phyloP scores from a whole-genome alignment of 2,329 filamentous ascomycete genomes.

The Phialocephala sp. region DNA sequence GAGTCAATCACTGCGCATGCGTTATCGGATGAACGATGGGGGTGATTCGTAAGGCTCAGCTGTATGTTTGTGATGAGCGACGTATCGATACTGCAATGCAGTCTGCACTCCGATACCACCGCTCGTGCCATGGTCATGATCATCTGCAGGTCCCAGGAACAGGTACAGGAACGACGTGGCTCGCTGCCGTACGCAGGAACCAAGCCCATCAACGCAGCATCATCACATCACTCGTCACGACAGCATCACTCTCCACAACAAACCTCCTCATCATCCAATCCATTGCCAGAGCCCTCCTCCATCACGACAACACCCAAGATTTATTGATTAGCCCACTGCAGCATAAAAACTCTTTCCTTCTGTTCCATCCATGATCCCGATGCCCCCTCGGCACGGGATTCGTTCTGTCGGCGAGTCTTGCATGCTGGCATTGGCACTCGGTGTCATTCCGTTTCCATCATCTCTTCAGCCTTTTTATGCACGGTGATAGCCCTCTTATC shows the following conservation, averaged over 20 bases:
- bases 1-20: background rate
- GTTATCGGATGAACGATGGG: background rate
- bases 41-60: conserved; percentile 7
- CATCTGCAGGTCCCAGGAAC: conserved; percentile 9
- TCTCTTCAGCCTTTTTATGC: background rate
- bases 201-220: too few species aligned
- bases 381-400: background rate
- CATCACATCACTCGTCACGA: background rate
- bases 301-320: background rate
- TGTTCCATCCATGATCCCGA: background rate
- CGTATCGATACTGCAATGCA: too few species aligned
- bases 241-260: conserved; percentile 1
- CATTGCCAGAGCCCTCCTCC: background rate
- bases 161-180: conserved; percentile 8
- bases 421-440: background rate
- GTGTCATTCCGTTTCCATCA: background rate
- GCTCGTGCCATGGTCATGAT: background rate
- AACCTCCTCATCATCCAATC: background rate
- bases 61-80: background rate
- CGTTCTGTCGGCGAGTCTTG: background rate
- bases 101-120: background rate
- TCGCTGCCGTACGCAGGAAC: too few species aligned
- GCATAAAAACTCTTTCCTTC: background rate
- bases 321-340: background rate
- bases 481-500: background rate